Base-by-base conservation (phyloP, 352 stramenopile genomes). In the Pythium monospermum region DNA sequence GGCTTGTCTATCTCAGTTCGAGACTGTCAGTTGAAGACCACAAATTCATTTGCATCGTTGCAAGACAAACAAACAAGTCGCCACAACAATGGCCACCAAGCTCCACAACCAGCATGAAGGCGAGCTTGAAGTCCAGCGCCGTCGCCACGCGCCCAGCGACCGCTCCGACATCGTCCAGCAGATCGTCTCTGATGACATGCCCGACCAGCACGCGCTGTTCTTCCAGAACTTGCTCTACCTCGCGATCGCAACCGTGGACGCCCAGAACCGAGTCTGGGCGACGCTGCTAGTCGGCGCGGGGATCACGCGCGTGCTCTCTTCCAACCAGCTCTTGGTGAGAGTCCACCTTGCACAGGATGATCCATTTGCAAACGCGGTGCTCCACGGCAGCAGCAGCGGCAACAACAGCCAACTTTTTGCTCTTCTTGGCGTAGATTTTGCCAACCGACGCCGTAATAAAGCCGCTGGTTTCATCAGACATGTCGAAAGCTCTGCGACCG, bases 391-490 rank as follows among this genome's bases (percentile, higher is more conserved):
- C 15, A 25, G 22, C 22, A 37, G 16, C 42, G 26, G n/a, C 10
- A 33, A 21, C 37, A 32, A 10, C 3, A 32, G 26, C 7, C 10
- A 30, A n/a, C n/a, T 48, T 6, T 49, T 26, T n/a, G 49, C 49
- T 6, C 19, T 26, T 21, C 10, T 56, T 8, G 49, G 49, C 15
- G 49, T 56, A 19, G 49, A 56, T 30, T 56, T 56, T 40, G 31
- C 49, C 3, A 56, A 56, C 30, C 49, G 49, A 38, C 49, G 49
- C 27, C 49, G 49, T 4, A 56, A 56, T 39, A 56, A 56, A 40
- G 49, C 41, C 4, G 49, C 49, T 39, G 49, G 49, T 15, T 22
- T 39, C 38, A 28, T 56, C 26, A 7, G 16, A 27, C 28, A n/a
- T 16, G 32, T 19, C 10, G 26, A n/a, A 23, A 30, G 31, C 15